These are phyloP conservation scores for Salmacisia buchloeana DNA, from an alignment of 1,284 basidiomycete species.

Conservation along the genomic window DNA sequence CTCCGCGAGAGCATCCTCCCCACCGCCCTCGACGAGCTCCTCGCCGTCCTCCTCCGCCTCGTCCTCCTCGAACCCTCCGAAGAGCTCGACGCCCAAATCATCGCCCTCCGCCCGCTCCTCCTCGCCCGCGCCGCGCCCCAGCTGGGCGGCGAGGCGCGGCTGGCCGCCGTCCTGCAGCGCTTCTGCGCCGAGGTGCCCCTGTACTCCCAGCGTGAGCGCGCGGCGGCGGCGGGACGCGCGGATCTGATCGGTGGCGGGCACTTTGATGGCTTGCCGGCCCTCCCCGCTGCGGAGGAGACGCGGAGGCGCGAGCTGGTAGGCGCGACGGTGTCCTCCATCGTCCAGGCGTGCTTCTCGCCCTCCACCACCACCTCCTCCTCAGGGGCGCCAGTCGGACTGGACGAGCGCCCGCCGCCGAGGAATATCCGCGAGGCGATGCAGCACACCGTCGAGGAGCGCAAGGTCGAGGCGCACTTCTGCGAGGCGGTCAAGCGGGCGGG, in stretches of 20 bases:
- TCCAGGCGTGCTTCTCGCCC: neutral
- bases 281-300: neutral
- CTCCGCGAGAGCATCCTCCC: neutral
- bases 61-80: slow-evolving; percentile 1
- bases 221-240: too few relatives aligned
- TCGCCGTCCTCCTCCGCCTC: neutral
- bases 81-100: neutral
- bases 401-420: neutral
- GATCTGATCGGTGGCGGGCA: neutral
- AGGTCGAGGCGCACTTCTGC: neutral
- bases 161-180: neutral
- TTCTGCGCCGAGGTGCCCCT: slow-evolving; percentile 1
- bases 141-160: neutral
- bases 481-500: too few relatives aligned
- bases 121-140: neutral
- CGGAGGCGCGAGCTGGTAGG: neutral
- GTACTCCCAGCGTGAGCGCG: neutral
- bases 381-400: neutral
- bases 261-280: neutral
- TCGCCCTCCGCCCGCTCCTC: neutral
- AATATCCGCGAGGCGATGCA: neutral
- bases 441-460: neutral
- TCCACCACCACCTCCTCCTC: too few relatives aligned
- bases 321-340: neutral
- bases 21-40: neutral